Base-by-base conservation (phyloP, 2,329 filamentous ascomycete genomes). In the Aspergillus vadensis region DNA sequence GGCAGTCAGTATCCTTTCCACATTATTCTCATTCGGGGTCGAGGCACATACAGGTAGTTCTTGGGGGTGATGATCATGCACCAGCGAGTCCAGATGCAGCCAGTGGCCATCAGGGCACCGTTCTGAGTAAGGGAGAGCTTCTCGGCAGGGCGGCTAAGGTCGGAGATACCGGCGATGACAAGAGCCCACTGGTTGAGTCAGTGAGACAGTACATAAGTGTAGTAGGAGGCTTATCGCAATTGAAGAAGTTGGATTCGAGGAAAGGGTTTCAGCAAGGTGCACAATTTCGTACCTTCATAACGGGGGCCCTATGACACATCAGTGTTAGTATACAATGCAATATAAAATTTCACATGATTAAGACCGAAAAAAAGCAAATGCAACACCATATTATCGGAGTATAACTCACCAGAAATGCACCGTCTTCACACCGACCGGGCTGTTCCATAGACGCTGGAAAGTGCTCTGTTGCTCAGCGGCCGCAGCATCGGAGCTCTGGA, bases 71-170 rank as follows among this genome's bases (percentile, higher is more conserved):
- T 99, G 78, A 99, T 90, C 75, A 98, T 85, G 84, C 95, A 99
- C 95, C 95, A 99, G 68, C 95, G 87, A 49, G 95, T 99, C 95
- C 95, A 99, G 85, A 99, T 99, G 67, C 90, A 80, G 68, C 95
- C 95, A 9, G 95, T 99, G 70, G 88, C 88, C 74, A 91, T 95
- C 69, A 99, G 86, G 61, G 95, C 94, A 54, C 83, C 83, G 82
- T 98, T 99, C 81, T 97, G 93, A 30, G 91, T 95, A 64, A 97
- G 82, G 43, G 93, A 97, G 69, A 99, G 91, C 78, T 92, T 92
- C 78, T 96, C 91, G 65, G 91, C 92, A 32, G 95, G 95, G 69
- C 95, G 92, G 64, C 88, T 85, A 77, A 99, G 91, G 82, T 99
- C 95, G 70, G 91, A 89, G 75, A 96, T 86, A 74, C 95, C 95